Base-by-base conservation (phyloP, 2,329 filamentous ascomycete genomes). In the Capronia americana region DNA sequence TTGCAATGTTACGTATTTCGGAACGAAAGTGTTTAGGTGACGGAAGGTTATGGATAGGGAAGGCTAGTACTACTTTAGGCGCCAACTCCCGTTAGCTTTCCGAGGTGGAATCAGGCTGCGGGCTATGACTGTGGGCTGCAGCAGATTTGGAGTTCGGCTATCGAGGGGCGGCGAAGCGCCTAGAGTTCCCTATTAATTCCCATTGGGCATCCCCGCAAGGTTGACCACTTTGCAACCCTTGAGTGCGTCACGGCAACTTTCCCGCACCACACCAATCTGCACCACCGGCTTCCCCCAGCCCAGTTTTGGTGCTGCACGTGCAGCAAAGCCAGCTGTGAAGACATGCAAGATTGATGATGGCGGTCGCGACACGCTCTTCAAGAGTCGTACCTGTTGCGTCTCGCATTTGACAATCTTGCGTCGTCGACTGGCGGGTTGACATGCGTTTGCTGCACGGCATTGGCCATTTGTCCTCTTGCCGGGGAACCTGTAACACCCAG, bases 71-170 rank as follows among this genome's bases (percentile, higher is more conserved):
- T 11, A 5, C 12, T 51, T 26, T 11, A 51, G 48, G 11, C 5
- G 38, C 38, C 38, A 44, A 44, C 17, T n/a, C 4, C 38, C 38
- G 8, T 44, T n/a, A n/a, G 53, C 23, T 32, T 55, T n/a, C 53
- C 17, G n/a, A 55, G 6, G 28, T 20, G 53, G 26, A 55, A 14
- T n/a, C 23, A 8, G 48, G 48, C 23, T 26, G 48, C 48, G 23
- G 23, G 48, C 23, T 53, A 3, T 12, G 23, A 24, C 7, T 34
- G 26, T 24, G 24, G 53, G 28, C 28, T 34, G 26, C 28, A 20
- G 53, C 12, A 30, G 53, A 55, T 23, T 51, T 17, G 53, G 14
- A 28, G 12, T 26, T 55, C 53, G 53, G 53, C 53, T 34, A 55
- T 55, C 53, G 53, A 55, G 11, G 11, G 8, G 3, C 26, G 12